Percentiles rank a stretch among this genome's conserved stretches.
Evolutionary conservation across 2,329 filamentous ascomycete species (phyloP).

Genomic region (Cladophialophora chaetospira): DNA sequence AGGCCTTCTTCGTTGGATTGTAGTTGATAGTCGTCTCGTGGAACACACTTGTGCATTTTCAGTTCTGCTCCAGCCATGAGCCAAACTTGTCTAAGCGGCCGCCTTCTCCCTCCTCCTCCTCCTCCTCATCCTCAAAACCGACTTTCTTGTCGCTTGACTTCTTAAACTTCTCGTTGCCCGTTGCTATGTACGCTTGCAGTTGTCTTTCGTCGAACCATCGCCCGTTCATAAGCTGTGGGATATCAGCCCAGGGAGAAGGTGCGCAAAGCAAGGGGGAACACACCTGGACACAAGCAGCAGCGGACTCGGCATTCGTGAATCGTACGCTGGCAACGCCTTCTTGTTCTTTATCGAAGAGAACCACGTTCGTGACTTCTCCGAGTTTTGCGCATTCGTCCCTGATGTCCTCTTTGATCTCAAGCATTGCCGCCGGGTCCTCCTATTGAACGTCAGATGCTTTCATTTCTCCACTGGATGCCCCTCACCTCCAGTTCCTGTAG

Average conservation of each 20-base stretch:
- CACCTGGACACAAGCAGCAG: constrained; percentile 67
- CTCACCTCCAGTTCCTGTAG: constrained; percentile 70
- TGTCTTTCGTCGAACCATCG: constrained; percentile 73
- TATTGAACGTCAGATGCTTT: constrained; percentile 30
- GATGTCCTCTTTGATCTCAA: constrained; percentile 95
- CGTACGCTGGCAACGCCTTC: constrained; percentile 84
- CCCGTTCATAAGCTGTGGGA: constrained; percentile 67
- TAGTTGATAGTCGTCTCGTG: too few relatives aligned
- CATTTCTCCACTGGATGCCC: neutral
- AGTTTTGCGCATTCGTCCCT: constrained; percentile 85
- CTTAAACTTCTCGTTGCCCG: constrained; percentile 71
- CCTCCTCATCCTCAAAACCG: constrained; percentile 51
- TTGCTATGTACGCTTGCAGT: constrained; percentile 71
- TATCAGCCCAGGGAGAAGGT: neutral
- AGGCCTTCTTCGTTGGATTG: neutral
- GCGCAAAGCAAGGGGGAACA: constrained; percentile 19
- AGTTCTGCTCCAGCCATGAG: constrained; percentile 47
- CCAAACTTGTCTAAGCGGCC: constrained; percentile 51
- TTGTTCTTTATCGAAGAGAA: constrained; percentile 82
- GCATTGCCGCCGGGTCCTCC: constrained; percentile 76
- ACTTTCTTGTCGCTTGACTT: constrained; percentile 59
- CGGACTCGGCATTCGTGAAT: constrained; percentile 72
- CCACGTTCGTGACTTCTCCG: constrained; percentile 85
- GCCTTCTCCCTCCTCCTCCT: constrained; percentile 48
- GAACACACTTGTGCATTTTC: neutral